Percentiles rank a stretch among this genome's conserved stretches.
phyloP scores from a whole-genome alignment of 352 stramenopile genomes.

The Phytophthora gonapodyides region DNA sequence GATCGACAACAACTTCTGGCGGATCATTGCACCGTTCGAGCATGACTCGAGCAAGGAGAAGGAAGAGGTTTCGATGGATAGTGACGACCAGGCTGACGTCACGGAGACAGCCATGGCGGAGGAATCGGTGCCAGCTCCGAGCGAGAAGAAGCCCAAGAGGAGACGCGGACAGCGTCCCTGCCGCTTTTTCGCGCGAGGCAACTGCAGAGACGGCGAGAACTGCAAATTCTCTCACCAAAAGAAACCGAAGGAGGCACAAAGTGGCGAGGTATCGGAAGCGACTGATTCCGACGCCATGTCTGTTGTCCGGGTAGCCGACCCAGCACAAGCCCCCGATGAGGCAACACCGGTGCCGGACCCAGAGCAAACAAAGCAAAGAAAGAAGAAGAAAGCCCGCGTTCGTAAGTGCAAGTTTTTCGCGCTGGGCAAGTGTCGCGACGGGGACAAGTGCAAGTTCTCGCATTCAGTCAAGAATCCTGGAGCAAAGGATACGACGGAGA shows the following conservation, averaged over 20 bases:
- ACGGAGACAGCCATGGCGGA: neutral
- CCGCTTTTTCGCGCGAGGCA: slow-evolving; percentile 56
- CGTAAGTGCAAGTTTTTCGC: slow-evolving; percentile 61
- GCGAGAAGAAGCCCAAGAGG: slow-evolving; percentile 29
- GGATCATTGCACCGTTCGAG: slow-evolving; percentile 36
- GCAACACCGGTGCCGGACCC: neutral
- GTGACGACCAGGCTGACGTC: neutral
- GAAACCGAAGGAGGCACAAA: slow-evolving; percentile 19
- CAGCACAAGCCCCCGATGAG: slow-evolving; percentile 11
- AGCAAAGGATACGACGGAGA: slow-evolving; percentile 5
- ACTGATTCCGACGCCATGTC: slow-evolving; percentile 1
- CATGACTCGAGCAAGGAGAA: neutral
- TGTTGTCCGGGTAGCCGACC: slow-evolving; percentile 27
- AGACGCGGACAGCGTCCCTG: slow-evolving; percentile 40
- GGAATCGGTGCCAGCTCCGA: neutral
- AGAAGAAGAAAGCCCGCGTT: slow-evolving; percentile 29
- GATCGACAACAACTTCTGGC: slow-evolving; percentile 84
- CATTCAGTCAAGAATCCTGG: slow-evolving; percentile 37
- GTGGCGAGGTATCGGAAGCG: slow-evolving; percentile 5
- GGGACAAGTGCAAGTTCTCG: slow-evolving; percentile 69
- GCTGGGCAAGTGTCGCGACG: slow-evolving; percentile 51
- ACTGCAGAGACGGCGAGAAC: slow-evolving; percentile 55
- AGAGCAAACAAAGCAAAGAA: slow-evolving; percentile 15
- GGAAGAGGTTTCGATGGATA: neutral
- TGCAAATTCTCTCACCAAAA: slow-evolving; percentile 57